Evolutionary conservation across 345 rosid genomes (phyloP).

Genomic region (Eucalyptus paniculata): DNA sequence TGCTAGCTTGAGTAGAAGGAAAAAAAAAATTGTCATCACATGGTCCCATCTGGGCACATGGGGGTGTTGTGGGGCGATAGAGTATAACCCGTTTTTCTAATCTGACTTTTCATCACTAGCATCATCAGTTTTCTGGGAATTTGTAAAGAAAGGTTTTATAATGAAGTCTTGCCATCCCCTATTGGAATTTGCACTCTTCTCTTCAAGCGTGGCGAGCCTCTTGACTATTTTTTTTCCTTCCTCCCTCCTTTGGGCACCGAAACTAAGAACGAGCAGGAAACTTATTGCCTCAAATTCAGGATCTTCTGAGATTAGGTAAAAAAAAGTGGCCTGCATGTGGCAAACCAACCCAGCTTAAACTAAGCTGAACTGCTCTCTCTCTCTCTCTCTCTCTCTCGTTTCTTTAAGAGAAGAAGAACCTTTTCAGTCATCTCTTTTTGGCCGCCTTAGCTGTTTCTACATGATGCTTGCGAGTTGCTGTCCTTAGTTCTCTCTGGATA

Average conservation of each 20-base stretch:
- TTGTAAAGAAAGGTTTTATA: neutral
- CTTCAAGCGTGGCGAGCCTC: neutral
- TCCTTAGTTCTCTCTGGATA: neutral
- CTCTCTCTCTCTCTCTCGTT: neutral
- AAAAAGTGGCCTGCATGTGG: constrained; percentile 16
- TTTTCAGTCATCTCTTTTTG: neutral
- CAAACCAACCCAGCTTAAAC: constrained; percentile 1
- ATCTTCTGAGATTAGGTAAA: constrained; percentile 4
- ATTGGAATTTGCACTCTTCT: neutral
- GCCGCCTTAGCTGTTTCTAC: constrained; percentile 1
- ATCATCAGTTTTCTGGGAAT: neutral
- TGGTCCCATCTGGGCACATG: neutral
- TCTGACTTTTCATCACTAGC: neutral
- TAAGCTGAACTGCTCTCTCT: neutral
- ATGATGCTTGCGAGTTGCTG: neutral
- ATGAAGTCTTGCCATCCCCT: neutral
- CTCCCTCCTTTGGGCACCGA: neutral
- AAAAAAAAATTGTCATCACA: neutral
- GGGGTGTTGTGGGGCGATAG: neutral
- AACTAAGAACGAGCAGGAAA: neutral
- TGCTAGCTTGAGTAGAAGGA: neutral
- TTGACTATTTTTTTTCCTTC: neutral
- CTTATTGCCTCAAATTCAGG: constrained; percentile 14
- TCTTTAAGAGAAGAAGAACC: neutral
- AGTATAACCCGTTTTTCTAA: neutral